These are phyloP conservation scores for Coemansia sp. DNA, from an alignment of 192 early-diverging fungal species.

Conservation along the genomic window DNA sequence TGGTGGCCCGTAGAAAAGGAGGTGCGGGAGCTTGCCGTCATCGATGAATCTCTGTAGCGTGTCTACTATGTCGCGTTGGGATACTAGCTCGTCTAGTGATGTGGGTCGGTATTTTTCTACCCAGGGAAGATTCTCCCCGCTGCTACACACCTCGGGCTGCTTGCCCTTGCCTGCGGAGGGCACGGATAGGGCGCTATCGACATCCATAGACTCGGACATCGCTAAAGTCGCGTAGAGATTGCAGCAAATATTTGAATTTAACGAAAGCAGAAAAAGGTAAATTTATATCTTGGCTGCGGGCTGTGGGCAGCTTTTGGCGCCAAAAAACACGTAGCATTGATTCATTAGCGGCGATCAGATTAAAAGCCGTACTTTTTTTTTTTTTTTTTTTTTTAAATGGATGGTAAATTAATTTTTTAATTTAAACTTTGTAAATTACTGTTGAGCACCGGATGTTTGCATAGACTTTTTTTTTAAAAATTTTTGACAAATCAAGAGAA, in stretches of 20 bases:
- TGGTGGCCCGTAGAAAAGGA: constrained; percentile 97
- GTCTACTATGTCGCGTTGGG: constrained; percentile 86
- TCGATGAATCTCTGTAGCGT: constrained; percentile 92
- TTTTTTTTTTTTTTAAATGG: constrained; percentile 7
- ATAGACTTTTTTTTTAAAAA: constrained; percentile 3
- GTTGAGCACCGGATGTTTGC: not conserved
- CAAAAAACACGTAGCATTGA: not conserved
- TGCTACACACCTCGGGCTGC: constrained; percentile 11
- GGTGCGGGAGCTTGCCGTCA: constrained; percentile 87
- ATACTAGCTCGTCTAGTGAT: constrained; percentile 88
- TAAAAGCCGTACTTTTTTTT: not conserved
- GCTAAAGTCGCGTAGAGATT: not conserved
- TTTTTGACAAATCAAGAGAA: too few relatives aligned
- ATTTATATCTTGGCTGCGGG: not conserved
- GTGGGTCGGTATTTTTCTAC: constrained; percentile 96
- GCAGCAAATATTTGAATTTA: not conserved
- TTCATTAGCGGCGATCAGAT: not conserved
- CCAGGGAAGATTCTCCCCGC: constrained; percentile 57
- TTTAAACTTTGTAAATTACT: not conserved
- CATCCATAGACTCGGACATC: constrained; percentile 48
- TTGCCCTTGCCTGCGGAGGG: constrained; percentile 38
- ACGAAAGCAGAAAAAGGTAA: not conserved
- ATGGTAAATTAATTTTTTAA: not conserved
- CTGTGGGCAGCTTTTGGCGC: not conserved
- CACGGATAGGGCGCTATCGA: constrained; percentile 22